Evolutionary conservation across 805 yeast genomes (phyloP).

Genomic region (Spathaspora boniae): DNA sequence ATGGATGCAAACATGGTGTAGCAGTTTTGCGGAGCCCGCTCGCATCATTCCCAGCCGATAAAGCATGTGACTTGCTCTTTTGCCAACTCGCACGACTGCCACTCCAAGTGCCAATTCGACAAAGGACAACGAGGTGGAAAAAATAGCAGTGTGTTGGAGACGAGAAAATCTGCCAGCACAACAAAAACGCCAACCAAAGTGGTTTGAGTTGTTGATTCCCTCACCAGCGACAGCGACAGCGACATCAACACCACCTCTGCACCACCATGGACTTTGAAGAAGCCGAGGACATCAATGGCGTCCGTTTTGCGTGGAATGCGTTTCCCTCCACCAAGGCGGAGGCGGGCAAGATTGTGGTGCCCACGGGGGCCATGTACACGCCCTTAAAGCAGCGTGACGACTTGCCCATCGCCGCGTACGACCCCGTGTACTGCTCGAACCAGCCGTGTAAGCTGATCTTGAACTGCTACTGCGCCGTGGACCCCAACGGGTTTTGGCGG

Average conservation of each 20-base stretch:
- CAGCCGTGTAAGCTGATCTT: conserved; percentile 79
- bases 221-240: background rate
- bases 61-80: background rate
- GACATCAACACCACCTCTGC: background rate
- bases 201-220: background rate
- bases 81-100: background rate
- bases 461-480: conserved; percentile 84
- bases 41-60: background rate
- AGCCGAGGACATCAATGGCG: conserved; percentile 44
- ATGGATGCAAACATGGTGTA: background rate
- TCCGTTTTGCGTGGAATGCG: conserved; percentile 54
- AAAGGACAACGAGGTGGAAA: conserved; percentile 8
- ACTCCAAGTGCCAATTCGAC: background rate
- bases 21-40: conserved; percentile 2
- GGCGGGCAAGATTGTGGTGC: conserved; percentile 88
- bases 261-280: conserved; percentile 38
- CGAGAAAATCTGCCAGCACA: background rate
- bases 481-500: conserved; percentile 76
- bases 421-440: conserved; percentile 49
- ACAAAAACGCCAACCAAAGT: conserved; percentile 1
- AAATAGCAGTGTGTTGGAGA: background rate
- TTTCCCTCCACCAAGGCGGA: conserved; percentile 88
- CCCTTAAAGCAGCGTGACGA: conserved; percentile 81
- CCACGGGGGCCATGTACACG: conserved; percentile 92
- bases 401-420: conserved; percentile 51